Base-by-base conservation (phyloP, 768 basidiomycete genomes). In the Macrolepiota dolichaula region DNA sequence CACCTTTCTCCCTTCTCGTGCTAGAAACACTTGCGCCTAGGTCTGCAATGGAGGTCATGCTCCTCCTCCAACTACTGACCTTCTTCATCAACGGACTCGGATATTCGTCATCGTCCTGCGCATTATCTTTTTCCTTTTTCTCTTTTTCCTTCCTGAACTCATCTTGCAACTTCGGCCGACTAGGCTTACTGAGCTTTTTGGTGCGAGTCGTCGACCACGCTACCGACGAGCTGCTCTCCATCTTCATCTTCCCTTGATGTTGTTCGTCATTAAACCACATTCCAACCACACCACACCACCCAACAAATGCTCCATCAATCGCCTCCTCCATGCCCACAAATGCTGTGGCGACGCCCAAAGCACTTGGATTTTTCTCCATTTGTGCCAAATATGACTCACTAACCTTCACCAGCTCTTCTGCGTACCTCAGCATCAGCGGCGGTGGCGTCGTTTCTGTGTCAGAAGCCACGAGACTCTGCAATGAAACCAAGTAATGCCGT, bases 281-380 rank as follows among this genome's bases (percentile, higher is more conserved):
- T 67, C 84, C 86, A 2, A 84, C 83, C 37, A 82, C 75, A 37
- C 77, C 74, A 58, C 82, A 86, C 86, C 87, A 90, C 1, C 77
- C 74, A 51, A 86, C 78, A 62, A 88, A 81, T 1, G 85, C 81
- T 12, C 69, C 68, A 64, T 86, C 83, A 22, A 89, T 69, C n/a
- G 75, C 74, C 27, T 81, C 77, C 66, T 85, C 80, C 51, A 73
- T 76, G 0, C 77, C 71, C 25, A 88, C 72, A 63, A 89, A 86
- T 6, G 88, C 83, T 4, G 78, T 75, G 11, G 85, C 81, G 32
- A 89, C 82, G 9, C 88, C 88, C 76, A 79, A 81, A 2, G 84
- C 85, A 47, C 85, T 87, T 13, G 87, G 88, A 57, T 89, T 86
- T 32, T 67, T 67, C 36, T 83, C 77, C 68, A 87, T 79, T n/a